Percentiles rank a stretch among this genome's conserved stretches.
These are phyloP conservation scores for Solanum virginianum DNA, from an alignment of 257 asterid species.

Conservation along the genomic window DNA sequence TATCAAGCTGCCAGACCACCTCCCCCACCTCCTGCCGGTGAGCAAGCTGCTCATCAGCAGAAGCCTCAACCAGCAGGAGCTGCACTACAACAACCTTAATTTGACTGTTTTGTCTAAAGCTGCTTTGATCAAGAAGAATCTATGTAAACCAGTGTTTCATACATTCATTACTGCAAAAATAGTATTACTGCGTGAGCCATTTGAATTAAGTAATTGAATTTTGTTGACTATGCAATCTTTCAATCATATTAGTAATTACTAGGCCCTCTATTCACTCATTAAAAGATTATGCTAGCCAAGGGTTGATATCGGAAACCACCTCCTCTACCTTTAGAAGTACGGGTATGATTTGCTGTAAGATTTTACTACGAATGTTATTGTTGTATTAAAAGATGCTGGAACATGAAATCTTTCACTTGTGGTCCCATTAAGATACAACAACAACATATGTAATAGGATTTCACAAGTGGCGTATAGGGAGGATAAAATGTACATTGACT, in stretches of 20 bases:
- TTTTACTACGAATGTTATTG: neutral
- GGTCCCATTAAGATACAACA: neutral
- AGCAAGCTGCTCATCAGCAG: constrained; percentile 29
- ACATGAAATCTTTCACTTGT: neutral
- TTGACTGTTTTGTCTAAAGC: neutral
- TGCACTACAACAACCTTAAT: constrained; percentile 13
- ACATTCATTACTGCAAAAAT: neutral
- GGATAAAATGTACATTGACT: too few species aligned
- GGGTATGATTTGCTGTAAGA: neutral
- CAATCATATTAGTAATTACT: neutral
- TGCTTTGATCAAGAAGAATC: neutral
- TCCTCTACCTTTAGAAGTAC: neutral
- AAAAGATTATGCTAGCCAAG: neutral
- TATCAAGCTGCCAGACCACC: constrained; percentile 49
- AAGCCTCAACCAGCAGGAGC: constrained; percentile 21
- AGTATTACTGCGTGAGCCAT: neutral
- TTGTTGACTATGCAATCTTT: neutral
- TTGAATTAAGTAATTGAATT: neutral
- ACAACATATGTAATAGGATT: too few species aligned
- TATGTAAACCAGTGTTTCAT: neutral
- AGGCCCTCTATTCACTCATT: neutral
- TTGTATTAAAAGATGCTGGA: neutral
- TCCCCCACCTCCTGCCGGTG: constrained; percentile 33
- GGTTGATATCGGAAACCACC: neutral
- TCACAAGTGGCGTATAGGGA: too few species aligned